Evolutionary conservation across 495 filamentous ascomycete genomes (phyloP).

Genomic region (Jackrogersella minutella): DNA sequence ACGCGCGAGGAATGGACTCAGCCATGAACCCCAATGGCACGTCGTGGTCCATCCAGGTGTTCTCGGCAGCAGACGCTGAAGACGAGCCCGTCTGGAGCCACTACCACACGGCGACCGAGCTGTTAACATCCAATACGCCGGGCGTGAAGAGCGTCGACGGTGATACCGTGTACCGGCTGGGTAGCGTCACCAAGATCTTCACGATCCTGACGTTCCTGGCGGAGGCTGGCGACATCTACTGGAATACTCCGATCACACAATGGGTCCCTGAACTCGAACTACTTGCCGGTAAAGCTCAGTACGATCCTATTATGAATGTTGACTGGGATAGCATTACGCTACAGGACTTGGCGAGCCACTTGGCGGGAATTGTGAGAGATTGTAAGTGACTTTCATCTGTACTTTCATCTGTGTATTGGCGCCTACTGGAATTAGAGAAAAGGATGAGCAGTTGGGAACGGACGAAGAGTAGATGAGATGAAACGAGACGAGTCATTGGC

Average conservation of each 20-base stretch:
- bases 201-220: constrained; percentile 57
- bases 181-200: constrained; percentile 60
- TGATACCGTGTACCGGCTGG: constrained; percentile 60
- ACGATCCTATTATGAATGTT: constrained; percentile 53
- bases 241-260: constrained; percentile 58
- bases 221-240: constrained; percentile 52
- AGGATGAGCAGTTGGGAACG: not conserved
- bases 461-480: constrained; percentile 3
- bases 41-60: constrained; percentile 61
- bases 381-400: constrained; percentile 39
- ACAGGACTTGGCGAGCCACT: constrained; percentile 60
- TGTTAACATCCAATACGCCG: constrained; percentile 40
- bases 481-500: constrained; percentile 11
- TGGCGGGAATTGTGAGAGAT: constrained; percentile 60
- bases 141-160: constrained; percentile 52
- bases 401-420: no score
- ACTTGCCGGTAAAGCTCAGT: constrained; percentile 40
- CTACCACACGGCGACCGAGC: constrained; percentile 56
- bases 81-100: constrained; percentile 51
- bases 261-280: constrained; percentile 63
- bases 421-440: not conserved
- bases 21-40: constrained; percentile 52
- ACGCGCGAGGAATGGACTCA: constrained; percentile 45
- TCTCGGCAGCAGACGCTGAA: constrained; percentile 51
- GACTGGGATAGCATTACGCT: constrained; percentile 65